Conservation (phyloP, 495 filamentous ascomycete genomes). For the Aspergillus biplanus region DNA sequence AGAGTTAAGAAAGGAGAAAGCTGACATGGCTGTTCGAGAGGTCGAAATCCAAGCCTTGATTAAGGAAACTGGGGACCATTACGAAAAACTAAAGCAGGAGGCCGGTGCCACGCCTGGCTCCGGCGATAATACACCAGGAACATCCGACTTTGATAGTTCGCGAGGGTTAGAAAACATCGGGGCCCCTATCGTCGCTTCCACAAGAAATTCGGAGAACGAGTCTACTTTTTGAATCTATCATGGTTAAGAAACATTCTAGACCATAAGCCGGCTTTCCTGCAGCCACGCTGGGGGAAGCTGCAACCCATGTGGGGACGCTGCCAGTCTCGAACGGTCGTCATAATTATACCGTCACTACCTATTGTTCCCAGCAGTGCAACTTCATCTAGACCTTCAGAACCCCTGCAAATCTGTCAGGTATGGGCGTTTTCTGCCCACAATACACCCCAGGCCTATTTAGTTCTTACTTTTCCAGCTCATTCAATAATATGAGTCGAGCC, state of each 20-base stretch:
- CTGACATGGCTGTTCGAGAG: conserved; percentile 72
- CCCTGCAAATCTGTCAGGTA: background rate
- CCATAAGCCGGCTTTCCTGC: background rate
- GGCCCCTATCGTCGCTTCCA: conserved; percentile 33
- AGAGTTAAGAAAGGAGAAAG: conserved; percentile 65
- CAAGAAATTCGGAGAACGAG: conserved; percentile 33
- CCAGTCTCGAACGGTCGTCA: background rate
- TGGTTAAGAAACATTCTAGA: background rate
- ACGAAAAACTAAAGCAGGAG: conserved; percentile 63
- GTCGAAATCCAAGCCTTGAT: conserved; percentile 80
- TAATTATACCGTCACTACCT: background rate
- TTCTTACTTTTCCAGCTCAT: conserved; percentile 9
- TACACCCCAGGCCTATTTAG: background rate
- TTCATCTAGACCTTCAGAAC: background rate
- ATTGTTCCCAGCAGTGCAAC: background rate
- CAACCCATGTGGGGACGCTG: background rate
- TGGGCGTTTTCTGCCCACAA: background rate
- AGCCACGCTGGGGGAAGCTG: background rate
- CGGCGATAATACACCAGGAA: conserved; percentile 32
- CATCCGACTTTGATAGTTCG: conserved; percentile 34
- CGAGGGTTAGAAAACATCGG: conserved; percentile 50
- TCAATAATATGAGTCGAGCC: conserved; percentile 22
- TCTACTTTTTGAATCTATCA: background rate
- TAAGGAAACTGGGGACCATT: conserved; percentile 80
- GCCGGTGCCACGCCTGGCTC: conserved; percentile 45